Conservation (phyloP, 768 basidiomycete genomes). For the Hydnum rufescens region DNA sequence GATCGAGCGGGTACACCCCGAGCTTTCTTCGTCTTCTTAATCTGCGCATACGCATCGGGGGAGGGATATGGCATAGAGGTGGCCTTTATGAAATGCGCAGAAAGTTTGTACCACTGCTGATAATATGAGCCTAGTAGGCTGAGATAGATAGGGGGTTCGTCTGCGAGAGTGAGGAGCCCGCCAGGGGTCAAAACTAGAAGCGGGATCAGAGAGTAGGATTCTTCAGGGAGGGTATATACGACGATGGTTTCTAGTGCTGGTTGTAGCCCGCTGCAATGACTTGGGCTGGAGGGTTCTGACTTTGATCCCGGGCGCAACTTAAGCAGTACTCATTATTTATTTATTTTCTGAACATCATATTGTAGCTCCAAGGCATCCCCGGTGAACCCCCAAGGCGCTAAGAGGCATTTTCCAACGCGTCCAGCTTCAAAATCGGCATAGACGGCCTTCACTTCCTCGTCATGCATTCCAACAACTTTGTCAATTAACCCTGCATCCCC, state of each 20-base stretch:
- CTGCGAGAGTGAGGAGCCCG: not conserved
- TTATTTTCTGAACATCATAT: no score
- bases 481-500: conserved; percentile 43
- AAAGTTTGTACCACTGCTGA: no score
- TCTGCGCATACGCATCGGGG: no score
- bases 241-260: no score
- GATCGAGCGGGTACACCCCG: not conserved
- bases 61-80: not conserved
- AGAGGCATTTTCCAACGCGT: conserved; percentile 53
- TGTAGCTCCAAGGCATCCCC: no score
- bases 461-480: conserved; percentile 33
- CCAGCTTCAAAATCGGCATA: conserved; percentile 57
- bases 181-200: not conserved
- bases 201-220: no score
- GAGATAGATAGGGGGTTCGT: not conserved
- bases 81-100: no score
- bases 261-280: no score
- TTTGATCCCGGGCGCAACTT: no score
- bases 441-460: conserved; percentile 22
- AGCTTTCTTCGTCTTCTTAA: not conserved
- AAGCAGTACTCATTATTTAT: no score
- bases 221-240: no score
- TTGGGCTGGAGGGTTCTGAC: no score
- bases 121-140: not conserved
- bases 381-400: conserved; percentile 44